phyloP scores from a whole-genome alignment of 805 yeast species.

The Starmerella tilneyi region DNA sequence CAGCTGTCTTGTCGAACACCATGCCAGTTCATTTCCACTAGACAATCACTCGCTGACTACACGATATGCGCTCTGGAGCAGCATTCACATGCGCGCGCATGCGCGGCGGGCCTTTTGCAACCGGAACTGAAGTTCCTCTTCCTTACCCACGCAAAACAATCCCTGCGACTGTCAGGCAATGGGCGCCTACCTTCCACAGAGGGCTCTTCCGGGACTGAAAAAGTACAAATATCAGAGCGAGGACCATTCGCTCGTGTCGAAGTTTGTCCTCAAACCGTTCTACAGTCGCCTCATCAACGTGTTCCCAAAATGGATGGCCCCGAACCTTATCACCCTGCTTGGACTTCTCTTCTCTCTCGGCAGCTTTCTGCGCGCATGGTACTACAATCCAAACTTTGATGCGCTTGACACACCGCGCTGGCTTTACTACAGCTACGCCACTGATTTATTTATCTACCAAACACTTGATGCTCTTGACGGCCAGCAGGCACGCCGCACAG shows the following conservation, averaged over 20 bases:
- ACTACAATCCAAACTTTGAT: slow-evolving; percentile 59
- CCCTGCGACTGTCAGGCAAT: no score
- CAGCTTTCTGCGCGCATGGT: slow-evolving; percentile 55
- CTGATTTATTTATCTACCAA: slow-evolving; percentile 80
- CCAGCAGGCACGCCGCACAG: slow-evolving; percentile 86
- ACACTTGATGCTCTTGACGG: slow-evolving; percentile 97
- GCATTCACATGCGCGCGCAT: no score
- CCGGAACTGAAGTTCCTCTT: no score
- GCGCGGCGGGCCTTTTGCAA: no score
- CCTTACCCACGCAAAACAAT: no score
- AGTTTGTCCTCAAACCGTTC: slow-evolving; percentile 66
- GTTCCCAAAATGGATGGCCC: slow-evolving; percentile 78
- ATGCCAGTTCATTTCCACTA: no score
- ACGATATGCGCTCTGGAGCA: no score
- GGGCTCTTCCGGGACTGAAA: slow-evolving; percentile 26
- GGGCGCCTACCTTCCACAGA: slow-evolving; percentile 26
- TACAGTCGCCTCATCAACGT: slow-evolving; percentile 63
- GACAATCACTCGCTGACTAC: no score
- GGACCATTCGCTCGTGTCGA: slow-evolving; percentile 70
- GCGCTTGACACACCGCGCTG: slow-evolving; percentile 51
- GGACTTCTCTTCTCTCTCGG: slow-evolving; percentile 65
- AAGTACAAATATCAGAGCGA: slow-evolving; percentile 39
- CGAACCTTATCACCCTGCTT: slow-evolving; percentile 69
- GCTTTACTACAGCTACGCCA: slow-evolving; percentile 67
- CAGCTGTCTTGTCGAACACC: no score